A percentile compares a stretch with the other conserved stretches of the same genome.
phyloP scores from a whole-genome alignment of 2,329 filamentous ascomycete species.

The Xylaria hypoxylon region DNA sequence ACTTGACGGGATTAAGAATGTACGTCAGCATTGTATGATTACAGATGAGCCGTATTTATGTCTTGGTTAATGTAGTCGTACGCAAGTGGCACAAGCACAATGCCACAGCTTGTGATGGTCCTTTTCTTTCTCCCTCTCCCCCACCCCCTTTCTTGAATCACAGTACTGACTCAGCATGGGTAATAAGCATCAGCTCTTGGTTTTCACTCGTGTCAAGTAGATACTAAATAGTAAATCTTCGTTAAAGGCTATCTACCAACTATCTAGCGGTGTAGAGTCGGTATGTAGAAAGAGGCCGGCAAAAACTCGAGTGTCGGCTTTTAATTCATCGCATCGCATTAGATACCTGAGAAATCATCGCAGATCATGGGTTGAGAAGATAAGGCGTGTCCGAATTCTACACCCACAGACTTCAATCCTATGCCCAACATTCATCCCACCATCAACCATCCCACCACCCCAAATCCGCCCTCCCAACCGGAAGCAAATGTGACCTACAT shows the following conservation, averaged over 20 bases:
- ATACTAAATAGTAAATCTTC: slow-evolving; percentile 2
- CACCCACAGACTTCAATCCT: neutral
- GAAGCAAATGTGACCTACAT: neutral
- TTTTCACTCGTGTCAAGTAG: neutral
- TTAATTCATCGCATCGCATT: neutral
- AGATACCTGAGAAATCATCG: slow-evolving; percentile 4
- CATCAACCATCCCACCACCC: no score
- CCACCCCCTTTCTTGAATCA: no score
- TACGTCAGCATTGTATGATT: slow-evolving; percentile 28
- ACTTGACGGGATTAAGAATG: slow-evolving; percentile 27
- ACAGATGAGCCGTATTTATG: neutral
- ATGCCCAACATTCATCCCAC: no score
- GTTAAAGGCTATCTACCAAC: neutral
- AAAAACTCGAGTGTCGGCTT: neutral
- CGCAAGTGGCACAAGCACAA: neutral
- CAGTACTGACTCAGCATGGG: neutral
- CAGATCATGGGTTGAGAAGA: neutral
- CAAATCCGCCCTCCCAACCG: neutral
- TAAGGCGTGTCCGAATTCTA: neutral
- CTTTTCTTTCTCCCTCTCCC: neutral
- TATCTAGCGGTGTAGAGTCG: neutral
- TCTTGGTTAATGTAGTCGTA: neutral
- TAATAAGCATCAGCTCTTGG: no score
- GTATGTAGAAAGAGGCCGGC: no score
- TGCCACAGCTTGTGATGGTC: neutral